phyloP scores from a whole-genome alignment of 805 yeast genomes.

The Spathaspora sp. region DNA sequence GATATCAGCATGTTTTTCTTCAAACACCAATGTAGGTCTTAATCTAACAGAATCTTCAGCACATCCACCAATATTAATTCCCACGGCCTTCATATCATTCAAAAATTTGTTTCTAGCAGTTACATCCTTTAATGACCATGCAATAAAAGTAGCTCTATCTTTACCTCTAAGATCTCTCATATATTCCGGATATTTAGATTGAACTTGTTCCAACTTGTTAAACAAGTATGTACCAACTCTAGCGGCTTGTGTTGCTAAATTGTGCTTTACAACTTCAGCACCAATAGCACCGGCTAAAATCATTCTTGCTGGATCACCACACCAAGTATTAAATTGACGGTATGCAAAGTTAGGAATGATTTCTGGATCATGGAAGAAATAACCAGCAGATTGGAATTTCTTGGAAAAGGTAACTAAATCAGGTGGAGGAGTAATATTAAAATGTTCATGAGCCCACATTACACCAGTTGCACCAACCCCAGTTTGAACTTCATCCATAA shows the following conservation, averaged over 20 bases:
- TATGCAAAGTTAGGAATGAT: conserved; percentile 73
- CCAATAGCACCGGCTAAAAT: conserved; percentile 73
- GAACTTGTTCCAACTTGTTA: conserved; percentile 50
- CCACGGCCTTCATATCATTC: conserved; percentile 53
- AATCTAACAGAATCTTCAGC: conserved; percentile 75
- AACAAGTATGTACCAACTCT: conserved; percentile 68
- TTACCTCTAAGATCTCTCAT: conserved; percentile 67
- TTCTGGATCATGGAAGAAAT: conserved; percentile 72
- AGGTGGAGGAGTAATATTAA: conserved; percentile 69
- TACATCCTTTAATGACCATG: conserved; percentile 63
- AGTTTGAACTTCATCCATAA: conserved; percentile 86
- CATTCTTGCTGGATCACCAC: conserved; percentile 85
- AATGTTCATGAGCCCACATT: conserved; percentile 88
- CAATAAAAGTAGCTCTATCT: conserved; percentile 73
- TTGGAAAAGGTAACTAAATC: conserved; percentile 85
- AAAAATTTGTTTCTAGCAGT: conserved; percentile 61
- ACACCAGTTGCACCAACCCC: conserved; percentile 87
- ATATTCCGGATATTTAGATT: conserved; percentile 50
- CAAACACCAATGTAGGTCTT: conserved; percentile 77
- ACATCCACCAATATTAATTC: conserved; percentile 84
- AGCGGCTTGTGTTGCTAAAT: conserved; percentile 52
- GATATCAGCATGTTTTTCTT: conserved; percentile 75
- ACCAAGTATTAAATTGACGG: conserved; percentile 92
- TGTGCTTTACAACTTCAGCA: conserved; percentile 57
- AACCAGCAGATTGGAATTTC: conserved; percentile 88